Base-by-base conservation (phyloP, 306 rosid genomes). In the Castanopsis chinensis region DNA sequence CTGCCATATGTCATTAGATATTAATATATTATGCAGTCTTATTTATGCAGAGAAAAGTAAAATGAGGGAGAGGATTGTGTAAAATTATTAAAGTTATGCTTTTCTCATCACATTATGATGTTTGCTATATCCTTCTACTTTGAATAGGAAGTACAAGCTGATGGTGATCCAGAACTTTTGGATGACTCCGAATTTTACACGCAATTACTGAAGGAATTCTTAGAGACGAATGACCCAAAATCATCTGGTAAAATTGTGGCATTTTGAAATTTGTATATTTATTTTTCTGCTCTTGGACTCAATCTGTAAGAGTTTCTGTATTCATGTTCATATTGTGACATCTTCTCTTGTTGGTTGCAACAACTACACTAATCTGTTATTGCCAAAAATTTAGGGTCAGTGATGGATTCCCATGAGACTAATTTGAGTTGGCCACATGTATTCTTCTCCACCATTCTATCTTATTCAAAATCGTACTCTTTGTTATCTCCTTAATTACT, bases 151-250 rank as follows among this genome's bases (percentile, higher is more conserved):
- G 65, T 86, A 17, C 81, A 25, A 27, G 77, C 57, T 57, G 92
- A 82, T 60, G 92, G 88, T 51, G 97, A 94, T 56, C 87, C 93
- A 14, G 97, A 94, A 83, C 97, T 91, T 52, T 51, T 94, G 73
- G 97, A 94, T 27, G 97, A 94, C 85, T 86, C 92, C 0, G 97
- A 92, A 74, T 94, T 94, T 85, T 94, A 94, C 82, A 93, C 87
- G 91, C 97, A 94, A 56, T 83, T 94, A 77, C 81, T 92, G 76
- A 92, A 90, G 81, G 99, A 92, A 71, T 94, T 91, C 73, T 90
- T 94, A 49, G 97, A 92, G 91, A 87, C 89, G 4, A 80, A 92
- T 81, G 97, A 91, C 77, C 97, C 97, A 33, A 70, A 87, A 80
- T 86, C 97, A 60, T 91, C 89, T 65, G 97, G 95, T 94, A 91